Conservation (phyloP, 305 asterid species). For the Rubia tinctorum region DNA sequence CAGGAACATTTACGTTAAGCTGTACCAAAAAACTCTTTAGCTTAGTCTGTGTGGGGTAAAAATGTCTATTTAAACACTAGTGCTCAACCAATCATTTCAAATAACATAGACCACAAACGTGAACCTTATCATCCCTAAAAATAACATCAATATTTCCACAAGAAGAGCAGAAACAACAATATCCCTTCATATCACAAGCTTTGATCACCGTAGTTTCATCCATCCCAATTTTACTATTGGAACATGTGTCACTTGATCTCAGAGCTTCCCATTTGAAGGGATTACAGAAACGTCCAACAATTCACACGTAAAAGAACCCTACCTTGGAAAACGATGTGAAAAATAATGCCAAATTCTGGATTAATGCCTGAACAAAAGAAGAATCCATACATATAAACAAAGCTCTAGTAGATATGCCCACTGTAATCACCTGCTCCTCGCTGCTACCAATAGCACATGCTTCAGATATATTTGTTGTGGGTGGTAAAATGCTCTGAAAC, state of each 20-base stretch:
- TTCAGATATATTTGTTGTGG: too few relatives aligned
- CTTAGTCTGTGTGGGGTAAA: background rate
- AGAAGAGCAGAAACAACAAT: too few relatives aligned
- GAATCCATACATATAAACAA: slow-evolving; percentile 7
- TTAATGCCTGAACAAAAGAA: slow-evolving; percentile 67
- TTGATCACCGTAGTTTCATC: background rate
- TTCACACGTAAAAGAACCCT: slow-evolving; percentile 14
- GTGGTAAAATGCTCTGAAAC: too few relatives aligned
- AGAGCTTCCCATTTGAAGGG: background rate
- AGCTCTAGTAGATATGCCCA: background rate
- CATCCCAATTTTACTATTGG: background rate
- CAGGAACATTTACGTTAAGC: background rate
- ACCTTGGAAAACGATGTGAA: slow-evolving; percentile 97
- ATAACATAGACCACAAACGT: too few relatives aligned
- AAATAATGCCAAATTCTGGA: slow-evolving; percentile 94
- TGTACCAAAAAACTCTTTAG: background rate
- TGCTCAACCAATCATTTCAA: background rate
- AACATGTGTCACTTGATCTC: too few relatives aligned
- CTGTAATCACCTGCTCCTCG: slow-evolving; percentile 79
- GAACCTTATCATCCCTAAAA: background rate
- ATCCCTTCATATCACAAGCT: background rate
- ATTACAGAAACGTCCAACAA: background rate
- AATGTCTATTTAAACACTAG: too few relatives aligned
- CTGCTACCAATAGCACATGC: too few relatives aligned
- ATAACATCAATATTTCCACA: too few relatives aligned